phyloP scores from a whole-genome alignment of 139 green algal species.

The Volvox reticuliferus region DNA sequence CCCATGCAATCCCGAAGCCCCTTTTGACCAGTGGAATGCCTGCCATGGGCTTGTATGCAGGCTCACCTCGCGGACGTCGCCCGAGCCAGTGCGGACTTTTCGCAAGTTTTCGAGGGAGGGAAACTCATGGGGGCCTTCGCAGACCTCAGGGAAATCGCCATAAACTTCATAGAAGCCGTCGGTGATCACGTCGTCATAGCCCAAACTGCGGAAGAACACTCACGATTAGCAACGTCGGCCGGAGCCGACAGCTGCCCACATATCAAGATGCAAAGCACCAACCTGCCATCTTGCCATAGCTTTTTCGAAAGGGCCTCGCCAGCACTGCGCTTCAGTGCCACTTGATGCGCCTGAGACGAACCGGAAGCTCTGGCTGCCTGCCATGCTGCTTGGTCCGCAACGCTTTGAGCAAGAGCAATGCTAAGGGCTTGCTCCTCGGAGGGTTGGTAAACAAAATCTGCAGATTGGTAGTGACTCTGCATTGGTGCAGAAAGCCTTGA shows the following conservation, averaged over 20 bases:
- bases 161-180: conserved; percentile 57
- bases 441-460: too few species aligned
- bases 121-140: conserved; percentile 41
- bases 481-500: background rate
- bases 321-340: background rate
- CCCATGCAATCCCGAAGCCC: background rate
- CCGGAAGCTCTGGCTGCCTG: background rate
- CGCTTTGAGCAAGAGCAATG: conserved; percentile 12
- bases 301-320: conserved; percentile 19
- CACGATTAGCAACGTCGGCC: background rate
- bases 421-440: conserved; percentile 4
- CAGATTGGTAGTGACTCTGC: background rate
- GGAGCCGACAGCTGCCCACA: background rate
- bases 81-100: conserved; percentile 31
- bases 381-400: background rate
- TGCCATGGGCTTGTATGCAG: background rate
- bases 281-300: background rate
- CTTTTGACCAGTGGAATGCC: background rate
- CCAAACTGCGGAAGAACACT: conserved; percentile 35
- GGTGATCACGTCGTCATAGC: conserved; percentile 43
- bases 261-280: background rate
- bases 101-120: conserved; percentile 43
- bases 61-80: conserved; percentile 53
- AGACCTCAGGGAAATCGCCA: conserved; percentile 60
- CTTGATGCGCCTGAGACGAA: conserved; percentile 1